phyloP scores from a whole-genome alignment of 495 filamentous ascomycete species.

The Neurospora sp. region DNA sequence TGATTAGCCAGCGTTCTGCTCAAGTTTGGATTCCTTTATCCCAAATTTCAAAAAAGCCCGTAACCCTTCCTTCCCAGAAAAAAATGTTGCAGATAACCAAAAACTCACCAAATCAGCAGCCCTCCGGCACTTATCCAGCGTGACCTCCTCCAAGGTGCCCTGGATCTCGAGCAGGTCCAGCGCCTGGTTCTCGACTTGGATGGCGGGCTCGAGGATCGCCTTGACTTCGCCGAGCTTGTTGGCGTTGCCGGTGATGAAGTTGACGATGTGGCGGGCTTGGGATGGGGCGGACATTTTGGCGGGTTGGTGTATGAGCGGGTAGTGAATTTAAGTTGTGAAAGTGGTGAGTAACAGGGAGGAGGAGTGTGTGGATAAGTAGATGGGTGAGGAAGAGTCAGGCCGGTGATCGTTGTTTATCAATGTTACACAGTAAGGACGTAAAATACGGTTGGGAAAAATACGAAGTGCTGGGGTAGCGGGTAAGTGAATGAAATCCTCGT shows the following conservation, averaged over 20 bases:
- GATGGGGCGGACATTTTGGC: conserved; percentile 8
- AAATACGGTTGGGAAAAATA: neutral
- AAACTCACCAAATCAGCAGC: conserved; percentile 55
- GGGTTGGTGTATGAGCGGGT: conserved; percentile 6
- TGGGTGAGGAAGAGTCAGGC: neutral
- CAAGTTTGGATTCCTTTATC: too few relatives aligned
- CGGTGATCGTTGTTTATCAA: neutral
- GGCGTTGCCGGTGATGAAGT: conserved; percentile 94
- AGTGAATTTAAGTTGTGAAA: neutral
- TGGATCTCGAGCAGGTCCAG: conserved; percentile 85
- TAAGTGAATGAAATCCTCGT: neutral
- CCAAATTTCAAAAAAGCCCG: neutral
- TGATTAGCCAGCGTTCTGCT: neutral
- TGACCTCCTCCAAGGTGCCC: conserved; percentile 85
- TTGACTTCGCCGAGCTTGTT: conserved; percentile 86
- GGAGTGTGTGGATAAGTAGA: neutral
- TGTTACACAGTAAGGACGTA: neutral
- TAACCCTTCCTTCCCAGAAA: too few relatives aligned
- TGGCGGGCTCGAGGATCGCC: conserved; percentile 66
- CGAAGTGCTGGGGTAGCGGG: neutral
- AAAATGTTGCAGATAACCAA: neutral
- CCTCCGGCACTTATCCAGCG: conserved; percentile 71
- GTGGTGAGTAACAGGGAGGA: neutral
- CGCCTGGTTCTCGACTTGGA: conserved; percentile 60
- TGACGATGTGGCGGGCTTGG: conserved; percentile 35